phyloP scores from a whole-genome alignment of 164 flowering plant genomes.

The Vitis rotundifolia region DNA sequence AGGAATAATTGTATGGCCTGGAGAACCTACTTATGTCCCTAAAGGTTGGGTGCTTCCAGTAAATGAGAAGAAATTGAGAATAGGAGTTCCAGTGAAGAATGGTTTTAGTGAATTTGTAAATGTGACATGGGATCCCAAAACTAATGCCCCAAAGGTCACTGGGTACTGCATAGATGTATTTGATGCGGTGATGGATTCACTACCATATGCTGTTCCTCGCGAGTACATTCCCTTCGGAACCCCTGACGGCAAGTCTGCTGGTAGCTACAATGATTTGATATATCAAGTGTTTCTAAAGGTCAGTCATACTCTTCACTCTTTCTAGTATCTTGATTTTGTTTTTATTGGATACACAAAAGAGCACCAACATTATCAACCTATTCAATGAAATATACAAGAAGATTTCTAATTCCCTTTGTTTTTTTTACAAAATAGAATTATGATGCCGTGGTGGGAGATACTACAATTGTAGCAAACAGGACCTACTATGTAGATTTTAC shows the following conservation, averaged over 20 bases:
- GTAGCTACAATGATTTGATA: background rate
- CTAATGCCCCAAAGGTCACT: background rate
- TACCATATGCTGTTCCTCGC: conserved; percentile 1
- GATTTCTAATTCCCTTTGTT: too few species aligned
- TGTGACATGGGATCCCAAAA: conserved; percentile 9
- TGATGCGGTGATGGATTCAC: background rate
- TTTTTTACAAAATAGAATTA: conserved; percentile 16
- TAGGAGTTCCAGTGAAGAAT: conserved; percentile 41
- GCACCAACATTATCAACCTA: too few species aligned
- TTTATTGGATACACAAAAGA: background rate
- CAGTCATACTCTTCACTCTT: background rate
- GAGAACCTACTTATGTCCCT: conserved; percentile 25
- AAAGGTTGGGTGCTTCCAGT: conserved; percentile 37
- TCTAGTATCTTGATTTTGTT: background rate
- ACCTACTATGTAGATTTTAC: conserved; percentile 41
- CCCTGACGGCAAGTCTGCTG: background rate
- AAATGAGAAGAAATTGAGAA: conserved; percentile 26
- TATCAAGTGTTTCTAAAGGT: conserved; percentile 32
- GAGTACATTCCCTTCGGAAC: background rate
- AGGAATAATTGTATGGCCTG: conserved; percentile 36
- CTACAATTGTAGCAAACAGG: conserved; percentile 35
- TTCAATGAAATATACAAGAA: too few species aligned
- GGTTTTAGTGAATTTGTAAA: conserved; percentile 37
- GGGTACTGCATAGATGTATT: background rate
- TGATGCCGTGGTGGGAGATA: conserved; percentile 41